Base-by-base conservation (phyloP, 2,329 filamentous ascomycete species). In the Neodidymelliopsis sp. region DNA sequence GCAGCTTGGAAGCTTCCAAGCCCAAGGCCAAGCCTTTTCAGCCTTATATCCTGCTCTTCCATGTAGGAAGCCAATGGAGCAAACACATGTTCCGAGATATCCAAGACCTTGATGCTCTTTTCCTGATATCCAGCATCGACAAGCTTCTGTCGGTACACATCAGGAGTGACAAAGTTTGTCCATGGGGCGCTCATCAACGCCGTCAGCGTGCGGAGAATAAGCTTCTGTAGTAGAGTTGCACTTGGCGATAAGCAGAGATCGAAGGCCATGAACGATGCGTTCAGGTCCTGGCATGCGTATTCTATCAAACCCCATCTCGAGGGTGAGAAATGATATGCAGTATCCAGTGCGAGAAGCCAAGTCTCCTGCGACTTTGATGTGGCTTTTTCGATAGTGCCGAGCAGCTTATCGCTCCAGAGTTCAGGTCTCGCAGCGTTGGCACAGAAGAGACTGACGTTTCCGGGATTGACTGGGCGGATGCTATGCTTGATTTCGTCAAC, bases 281-380 rank as follows among this genome's bases (percentile, higher is more conserved):
- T 57, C 0, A 84, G 70, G 0, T 65, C 65, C 3, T 54, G 60
- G 4, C 70, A 65, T 1, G 79, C 74, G 31, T 78, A 71, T 6
- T 66, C 46, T 11, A 84, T 73, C 2, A 83, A 59, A 0, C 77
- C 75, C 43, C 66, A 71, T 11, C 82, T 70, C 0, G 81, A 83
- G 0, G 81, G 82, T 0, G 70, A 71, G 58, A 84, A 84, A 60
- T 84, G 81, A 44, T 85, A 84, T 4, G 83, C 61, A 2, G 80
- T 80, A 59, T 84, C 82, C 1, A 84, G 72, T 0, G 77, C 82
- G 1, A 84, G 71, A 0, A 84, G 68, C 80, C 81, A 84, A n/a
- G 63, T 58, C 38, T 81, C 61, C 5, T 54, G 33, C 3, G 51
- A 31, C 3, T 38, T 38, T 5, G 24, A 16, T 10, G 36, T 22